Evolutionary conservation across 1,284 basidiomycete genomes (phyloP).

Genomic region (Leccinum griseonigrum): DNA sequence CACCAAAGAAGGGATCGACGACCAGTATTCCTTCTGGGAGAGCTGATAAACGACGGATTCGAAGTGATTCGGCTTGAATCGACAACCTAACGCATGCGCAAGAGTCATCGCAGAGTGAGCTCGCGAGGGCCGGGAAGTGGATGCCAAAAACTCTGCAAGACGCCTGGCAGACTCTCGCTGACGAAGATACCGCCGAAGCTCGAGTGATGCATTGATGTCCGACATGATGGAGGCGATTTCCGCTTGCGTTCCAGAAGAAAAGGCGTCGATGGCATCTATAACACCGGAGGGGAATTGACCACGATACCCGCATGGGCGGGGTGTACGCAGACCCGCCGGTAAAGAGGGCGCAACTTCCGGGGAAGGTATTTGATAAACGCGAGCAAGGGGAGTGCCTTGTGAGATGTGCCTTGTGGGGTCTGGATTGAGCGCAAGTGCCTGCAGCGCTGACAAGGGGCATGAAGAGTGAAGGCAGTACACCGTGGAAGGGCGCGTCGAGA

Average conservation of each 20-base stretch:
- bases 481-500: constrained; percentile 1
- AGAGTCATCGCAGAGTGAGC: constrained; percentile 46
- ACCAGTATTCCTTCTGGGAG: constrained; percentile 48
- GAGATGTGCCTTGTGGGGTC: constrained; percentile 6
- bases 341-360: neutral
- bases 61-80: constrained; percentile 53
- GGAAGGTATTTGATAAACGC: neutral
- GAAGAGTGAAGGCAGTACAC: constrained; percentile 20
- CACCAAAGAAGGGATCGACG: constrained; percentile 44
- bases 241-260: constrained; percentile 19
- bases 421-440: constrained; percentile 20
- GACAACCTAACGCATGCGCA: constrained; percentile 47
- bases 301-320: neutral
- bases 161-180: constrained; percentile 40
- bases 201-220: constrained; percentile 24
- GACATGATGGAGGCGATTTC: constrained; percentile 26
- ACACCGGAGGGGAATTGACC: constrained; percentile 27
- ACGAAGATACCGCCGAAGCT: constrained; percentile 32
- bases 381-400: constrained; percentile 4
- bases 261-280: constrained; percentile 25
- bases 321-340: neutral
- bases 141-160: constrained; percentile 46
- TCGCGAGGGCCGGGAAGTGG: constrained; percentile 37
- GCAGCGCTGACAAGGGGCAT: constrained; percentile 19
- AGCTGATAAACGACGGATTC: constrained; percentile 52